These are phyloP conservation scores for Vanderwaltozyma verrucispora DNA, from an alignment of 805 yeast species.

Conservation along the genomic window DNA sequence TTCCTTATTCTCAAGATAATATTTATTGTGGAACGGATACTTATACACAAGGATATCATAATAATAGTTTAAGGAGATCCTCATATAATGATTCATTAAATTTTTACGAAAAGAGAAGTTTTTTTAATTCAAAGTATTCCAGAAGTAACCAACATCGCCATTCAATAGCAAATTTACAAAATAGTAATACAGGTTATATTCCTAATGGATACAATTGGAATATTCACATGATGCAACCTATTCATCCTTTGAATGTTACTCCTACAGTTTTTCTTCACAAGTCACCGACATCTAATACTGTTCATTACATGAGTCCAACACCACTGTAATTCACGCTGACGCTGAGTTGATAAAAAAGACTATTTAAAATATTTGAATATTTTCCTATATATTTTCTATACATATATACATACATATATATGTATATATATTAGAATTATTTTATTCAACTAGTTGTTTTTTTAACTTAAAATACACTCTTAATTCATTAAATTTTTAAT, in stretches of 20 bases:
- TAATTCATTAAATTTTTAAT: too few species aligned
- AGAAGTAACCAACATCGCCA: not conserved
- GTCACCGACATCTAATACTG: not conserved
- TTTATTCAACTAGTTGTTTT: too few species aligned
- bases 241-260: not conserved
- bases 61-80: not conserved
- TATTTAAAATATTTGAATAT: too few species aligned
- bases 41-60: not conserved
- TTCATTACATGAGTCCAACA: not conserved
- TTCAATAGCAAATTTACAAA: not conserved
- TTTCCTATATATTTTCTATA: too few species aligned
- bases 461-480: too few species aligned
- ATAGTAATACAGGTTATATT: too few species aligned
- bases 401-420: too few species aligned
- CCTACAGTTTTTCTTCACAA: not conserved
- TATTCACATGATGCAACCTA: not conserved
- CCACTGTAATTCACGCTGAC: too few species aligned
- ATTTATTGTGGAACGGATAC: not conserved
- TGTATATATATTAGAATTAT: too few species aligned
- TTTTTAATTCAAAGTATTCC: too few species aligned
- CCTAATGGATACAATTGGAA: not conserved
- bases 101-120: too few species aligned
- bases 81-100: constrained; percentile 1
- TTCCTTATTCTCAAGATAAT: not conserved
- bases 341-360: too few species aligned